Evolutionary conservation across 2,329 filamentous ascomycete species (phyloP).

Genomic region (Lojkania enalia): DNA sequence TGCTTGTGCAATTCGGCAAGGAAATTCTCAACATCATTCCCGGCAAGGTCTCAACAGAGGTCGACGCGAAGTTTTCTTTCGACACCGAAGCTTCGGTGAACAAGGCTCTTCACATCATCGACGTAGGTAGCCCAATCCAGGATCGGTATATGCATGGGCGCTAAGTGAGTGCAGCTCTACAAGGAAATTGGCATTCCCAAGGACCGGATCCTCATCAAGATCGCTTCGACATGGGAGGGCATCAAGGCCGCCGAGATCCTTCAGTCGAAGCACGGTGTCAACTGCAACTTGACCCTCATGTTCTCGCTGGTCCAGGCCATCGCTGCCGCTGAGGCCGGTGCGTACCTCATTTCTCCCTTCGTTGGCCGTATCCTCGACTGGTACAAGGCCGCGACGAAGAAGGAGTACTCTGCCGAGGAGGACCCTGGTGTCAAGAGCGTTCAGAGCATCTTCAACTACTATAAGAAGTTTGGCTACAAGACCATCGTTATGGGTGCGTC

Average conservation of each 20-base stretch:
- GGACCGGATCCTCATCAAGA: slow-evolving; percentile 96
- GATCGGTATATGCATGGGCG: not conserved
- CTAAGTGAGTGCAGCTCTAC: slow-evolving; percentile 71
- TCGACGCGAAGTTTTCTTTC: slow-evolving; percentile 95
- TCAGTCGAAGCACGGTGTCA: slow-evolving; percentile 92
- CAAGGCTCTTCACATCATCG: slow-evolving; percentile 96
- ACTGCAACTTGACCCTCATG: slow-evolving; percentile 99
- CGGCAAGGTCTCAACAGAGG: slow-evolving; percentile 98
- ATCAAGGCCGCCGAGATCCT: slow-evolving; percentile 98
- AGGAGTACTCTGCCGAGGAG: slow-evolving; percentile 85
- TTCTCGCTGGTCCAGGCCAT: slow-evolving; percentile 96
- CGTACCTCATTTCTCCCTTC: slow-evolving; percentile 98
- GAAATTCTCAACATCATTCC: slow-evolving; percentile 97
- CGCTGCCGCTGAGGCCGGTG: slow-evolving; percentile 89
- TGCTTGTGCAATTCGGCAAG: slow-evolving; percentile 96
- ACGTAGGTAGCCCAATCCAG: slow-evolving; percentile 60
- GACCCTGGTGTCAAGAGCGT: slow-evolving; percentile 97
- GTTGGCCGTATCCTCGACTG: slow-evolving; percentile 99
- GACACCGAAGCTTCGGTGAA: slow-evolving; percentile 88
- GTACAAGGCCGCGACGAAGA: slow-evolving; percentile 96
- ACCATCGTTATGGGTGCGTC: slow-evolving; percentile 99
- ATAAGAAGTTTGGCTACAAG: slow-evolving; percentile 99
- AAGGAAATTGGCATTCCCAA: slow-evolving; percentile 87
- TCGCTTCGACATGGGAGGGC: slow-evolving; percentile 98
- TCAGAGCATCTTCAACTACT: slow-evolving; percentile 97